Evolutionary conservation across 2,329 filamentous ascomycete genomes (phyloP), one percentile per base, ranked within the genome.

Genomic region (Pseudogymnoascus verrucosus): DNA sequence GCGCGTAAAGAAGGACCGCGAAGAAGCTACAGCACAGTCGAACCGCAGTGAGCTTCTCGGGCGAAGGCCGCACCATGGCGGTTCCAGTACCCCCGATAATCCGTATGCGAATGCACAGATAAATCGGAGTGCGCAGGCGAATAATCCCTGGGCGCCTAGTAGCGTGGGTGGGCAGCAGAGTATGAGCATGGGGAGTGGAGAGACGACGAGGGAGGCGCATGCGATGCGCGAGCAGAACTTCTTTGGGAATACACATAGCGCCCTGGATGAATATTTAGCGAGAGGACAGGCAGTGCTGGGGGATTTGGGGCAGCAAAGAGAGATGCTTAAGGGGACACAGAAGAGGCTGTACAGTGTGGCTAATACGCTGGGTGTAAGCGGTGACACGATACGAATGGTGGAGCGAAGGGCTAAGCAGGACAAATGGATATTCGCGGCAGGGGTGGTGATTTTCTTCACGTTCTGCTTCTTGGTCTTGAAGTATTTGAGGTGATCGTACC

Each of bases 381-480:
- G 93, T 19, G 93, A 98, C 74, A 99, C 95, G 1, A 99, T 99
- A 68, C 87, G 95, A 57, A 98, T 95, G 91, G 89, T 99, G 44
- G 93, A 98, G 78, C 79, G 95, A 69, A 82, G 95, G 67, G 92
- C 95, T 61, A 89, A 87, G 75, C 90, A 98, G 79, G 95, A 99
- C 75, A 98, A 97, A 78, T 98, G 93, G 92, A 96, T 99, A 37
- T 99, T 99, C 75, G 90, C 89, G 82, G 89, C 80, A 0, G 92
- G 95, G 0, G 91, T 93, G 2, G 76, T 96, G 4, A 76, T 95
- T 37, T 99, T 99, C 76, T 90, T 98, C 71, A 73, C 84, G 39
- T 99, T 99, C 74, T 96, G 93, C 76, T 98, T 91, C 86, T 78
- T 95, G 67, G 92, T 96, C 63, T 74, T 99, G 73, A 89, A 93